A percentile compares a stretch with the other conserved stretches of the same genome.
Conservation (phyloP, 129 eudicot species). For the Escallonia herrerae region DNA sequence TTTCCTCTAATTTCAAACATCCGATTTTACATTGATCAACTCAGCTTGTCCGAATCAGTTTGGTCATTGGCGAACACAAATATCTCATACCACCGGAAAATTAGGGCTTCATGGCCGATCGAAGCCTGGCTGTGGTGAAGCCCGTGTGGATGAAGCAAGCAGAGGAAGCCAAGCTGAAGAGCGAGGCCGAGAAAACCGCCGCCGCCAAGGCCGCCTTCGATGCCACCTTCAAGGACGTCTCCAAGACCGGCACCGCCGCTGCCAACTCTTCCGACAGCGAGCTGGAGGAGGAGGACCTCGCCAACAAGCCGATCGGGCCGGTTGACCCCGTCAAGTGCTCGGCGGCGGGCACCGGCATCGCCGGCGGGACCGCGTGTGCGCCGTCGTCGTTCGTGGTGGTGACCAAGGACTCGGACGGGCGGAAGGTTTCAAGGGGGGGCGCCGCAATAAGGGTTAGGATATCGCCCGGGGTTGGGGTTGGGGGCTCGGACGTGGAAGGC, state of each 20-base stretch:
- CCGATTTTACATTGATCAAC: too few species aligned
- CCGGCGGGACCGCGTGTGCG: conserved; percentile 90
- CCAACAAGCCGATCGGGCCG: conserved; percentile 75
- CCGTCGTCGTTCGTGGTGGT: conserved; percentile 67
- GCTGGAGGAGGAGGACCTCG: conserved; percentile 62
- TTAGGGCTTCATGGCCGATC: conserved; percentile 66
- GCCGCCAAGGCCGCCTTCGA: conserved; percentile 98
- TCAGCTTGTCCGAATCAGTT: too few species aligned
- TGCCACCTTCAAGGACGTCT: conserved; percentile 80
- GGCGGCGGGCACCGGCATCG: conserved; percentile 90
- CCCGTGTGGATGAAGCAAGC: conserved; percentile 98
- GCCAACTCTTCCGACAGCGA: conserved; percentile 49
- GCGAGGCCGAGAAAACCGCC: conserved; percentile 90
- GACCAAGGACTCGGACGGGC: conserved; percentile 78
- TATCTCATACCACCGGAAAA: not conserved
- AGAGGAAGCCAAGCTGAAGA: conserved; percentile 89
- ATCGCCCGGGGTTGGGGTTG: conserved; percentile 81
- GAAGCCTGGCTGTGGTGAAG: conserved; percentile 56
- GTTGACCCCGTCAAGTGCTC: conserved; percentile 93
- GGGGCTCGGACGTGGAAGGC: conserved; percentile 88
- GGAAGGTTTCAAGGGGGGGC: conserved; percentile 73
- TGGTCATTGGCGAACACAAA: too few species aligned
- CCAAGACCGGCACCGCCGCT: conserved; percentile 33
- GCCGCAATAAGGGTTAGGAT: conserved; percentile 72
- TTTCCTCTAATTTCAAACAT: too few species aligned